Conservation (phyloP, 2,329 filamentous ascomycete genomes). For the Sporothrix humicola region DNA sequence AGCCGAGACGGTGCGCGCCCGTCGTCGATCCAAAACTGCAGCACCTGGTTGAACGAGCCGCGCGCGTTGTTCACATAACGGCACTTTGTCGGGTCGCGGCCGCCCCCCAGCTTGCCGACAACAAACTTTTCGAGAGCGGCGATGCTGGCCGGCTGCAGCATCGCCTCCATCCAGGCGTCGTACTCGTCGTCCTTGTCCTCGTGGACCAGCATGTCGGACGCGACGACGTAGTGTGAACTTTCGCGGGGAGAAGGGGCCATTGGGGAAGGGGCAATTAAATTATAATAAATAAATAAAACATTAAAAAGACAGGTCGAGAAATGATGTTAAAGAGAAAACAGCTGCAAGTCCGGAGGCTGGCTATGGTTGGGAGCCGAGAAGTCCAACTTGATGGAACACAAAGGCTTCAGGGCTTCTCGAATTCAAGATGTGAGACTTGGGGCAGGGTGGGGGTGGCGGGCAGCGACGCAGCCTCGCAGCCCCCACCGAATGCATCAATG, state of each 20-base stretch:
- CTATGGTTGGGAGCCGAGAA: too few species aligned
- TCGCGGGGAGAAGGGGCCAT: not conserved
- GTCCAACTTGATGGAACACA: too few species aligned
- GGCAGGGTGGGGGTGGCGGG: too few species aligned
- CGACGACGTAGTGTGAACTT: not conserved
- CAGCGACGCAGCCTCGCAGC: too few species aligned
- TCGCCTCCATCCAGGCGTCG: not conserved
- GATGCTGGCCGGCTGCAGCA: not conserved
- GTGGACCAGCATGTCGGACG: not conserved
- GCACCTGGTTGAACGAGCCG: slow-evolving; percentile 3
- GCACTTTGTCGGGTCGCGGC: not conserved
- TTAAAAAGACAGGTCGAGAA: too few species aligned
- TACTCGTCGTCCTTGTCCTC: slow-evolving; percentile 3
- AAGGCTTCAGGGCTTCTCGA: too few species aligned
- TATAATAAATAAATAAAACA: too few species aligned
- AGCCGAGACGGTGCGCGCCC: not conserved
- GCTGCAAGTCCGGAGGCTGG: too few species aligned
- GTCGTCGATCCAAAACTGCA: not conserved
- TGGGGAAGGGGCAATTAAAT: too few species aligned
- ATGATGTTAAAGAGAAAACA: too few species aligned
- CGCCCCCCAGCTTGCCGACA: not conserved
- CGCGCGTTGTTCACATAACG: not conserved
- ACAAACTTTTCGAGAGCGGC: not conserved
- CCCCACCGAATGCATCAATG: too few species aligned
- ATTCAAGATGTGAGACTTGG: too few species aligned